Base-by-base conservation (phyloP, 768 basidiomycete species). In the Lactarius deliciosus region DNA sequence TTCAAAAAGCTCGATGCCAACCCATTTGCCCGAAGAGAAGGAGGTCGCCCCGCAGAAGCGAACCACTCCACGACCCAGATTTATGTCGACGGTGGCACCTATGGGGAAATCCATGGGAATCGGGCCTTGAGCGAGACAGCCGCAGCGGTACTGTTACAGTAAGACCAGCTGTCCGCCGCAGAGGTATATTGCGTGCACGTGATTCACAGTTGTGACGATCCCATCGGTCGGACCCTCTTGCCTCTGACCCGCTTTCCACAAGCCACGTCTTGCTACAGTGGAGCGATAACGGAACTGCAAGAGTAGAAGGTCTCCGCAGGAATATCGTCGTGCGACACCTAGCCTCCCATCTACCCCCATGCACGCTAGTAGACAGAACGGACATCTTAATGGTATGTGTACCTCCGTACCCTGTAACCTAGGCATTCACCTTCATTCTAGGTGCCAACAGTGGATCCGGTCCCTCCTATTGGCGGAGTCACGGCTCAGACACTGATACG, bases 1-100 rank as follows among this genome's bases (percentile, higher is more conserved):
- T 72, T 89, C 88, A 64, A 83, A 85, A 56, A 99, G 83, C 73
- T 96, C 95, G 61, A 98, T 86, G 11, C 97, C 97, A 59, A 97
- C 83, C 96, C 96, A 99, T 82, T 91, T 94, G 0, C 97, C 97
- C 1, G 86, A 77, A 25, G 92, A 85, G 75, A 98, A 98, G 2
- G 83, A 81, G 0, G 96, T 96, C 38, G 85, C 69, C 0, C 96
- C 97, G 60, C 82, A 84, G 81, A 94, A 99, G 28, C 95, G 84
- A 56, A 98, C 90, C 56, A 89, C 80, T 2, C 97, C 97, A 43
- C 86, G 83, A 20, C 96, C 95, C 45, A 88, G 87, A 0, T 89
- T 78, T 55, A 95, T 86, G 63, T 89, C 84, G 18, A 97, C 96
- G 63, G 91, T 83, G 4, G 93, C 83, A 38, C 91, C 90, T 57